Percentiles rank a stretch among this genome's conserved stretches.
Evolutionary conservation across 768 basidiomycete species (phyloP).

Genomic region (Chalciporus chontae): DNA sequence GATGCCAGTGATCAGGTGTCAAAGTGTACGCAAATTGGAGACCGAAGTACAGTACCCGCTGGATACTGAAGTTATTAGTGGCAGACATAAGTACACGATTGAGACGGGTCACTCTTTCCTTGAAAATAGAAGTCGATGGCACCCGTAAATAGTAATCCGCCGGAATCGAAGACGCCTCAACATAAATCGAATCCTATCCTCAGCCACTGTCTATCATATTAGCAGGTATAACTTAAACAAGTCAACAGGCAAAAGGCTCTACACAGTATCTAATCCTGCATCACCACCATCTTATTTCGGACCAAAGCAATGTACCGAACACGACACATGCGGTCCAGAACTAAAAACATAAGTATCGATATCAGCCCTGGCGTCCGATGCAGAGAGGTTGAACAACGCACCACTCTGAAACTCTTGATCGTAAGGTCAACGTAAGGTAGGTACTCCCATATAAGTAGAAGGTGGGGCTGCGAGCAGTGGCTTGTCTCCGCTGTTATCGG

Average conservation of each 20-base stretch:
- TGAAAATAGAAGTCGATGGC: too few relatives aligned
- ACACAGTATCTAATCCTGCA: background rate
- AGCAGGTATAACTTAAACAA: conserved; percentile 7
- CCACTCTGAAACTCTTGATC: conserved; percentile 63
- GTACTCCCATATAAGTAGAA: conserved; percentile 59
- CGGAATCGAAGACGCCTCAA: too few relatives aligned
- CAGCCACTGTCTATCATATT: too few relatives aligned
- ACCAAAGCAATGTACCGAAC: conserved; percentile 84
- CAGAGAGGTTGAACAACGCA: conserved; percentile 39
- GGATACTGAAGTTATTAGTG: too few relatives aligned
- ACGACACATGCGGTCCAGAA: conserved; percentile 93
- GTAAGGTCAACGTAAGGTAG: conserved; percentile 65
- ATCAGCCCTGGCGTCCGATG: background rate
- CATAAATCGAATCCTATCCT: too few relatives aligned
- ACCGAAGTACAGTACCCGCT: too few relatives aligned
- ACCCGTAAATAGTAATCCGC: too few relatives aligned
- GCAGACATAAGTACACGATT: too few relatives aligned
- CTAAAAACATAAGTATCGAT: conserved; percentile 38
- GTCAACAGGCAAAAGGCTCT: background rate
- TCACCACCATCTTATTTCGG: conserved; percentile 76
- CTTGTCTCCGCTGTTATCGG: conserved; percentile 29
- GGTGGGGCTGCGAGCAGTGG: conserved; percentile 39
- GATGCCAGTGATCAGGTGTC: too few relatives aligned
- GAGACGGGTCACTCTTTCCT: too few relatives aligned
- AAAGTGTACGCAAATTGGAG: too few relatives aligned